Evolutionary conservation across 1,284 basidiomycete genomes (phyloP).

Genomic region (Melampsora larici-populina): DNA sequence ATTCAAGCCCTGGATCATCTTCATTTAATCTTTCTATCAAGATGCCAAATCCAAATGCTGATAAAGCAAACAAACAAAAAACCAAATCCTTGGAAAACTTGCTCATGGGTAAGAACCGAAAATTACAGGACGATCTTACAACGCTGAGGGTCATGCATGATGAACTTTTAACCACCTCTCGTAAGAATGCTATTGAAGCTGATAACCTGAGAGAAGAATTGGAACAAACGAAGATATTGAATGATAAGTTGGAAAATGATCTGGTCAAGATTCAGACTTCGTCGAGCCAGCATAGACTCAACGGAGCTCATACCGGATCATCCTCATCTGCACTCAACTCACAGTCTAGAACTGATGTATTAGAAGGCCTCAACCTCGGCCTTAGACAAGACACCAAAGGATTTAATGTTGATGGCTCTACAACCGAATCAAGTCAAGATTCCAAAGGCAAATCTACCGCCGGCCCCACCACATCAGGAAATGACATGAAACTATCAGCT

Average conservation of each 20-base stretch:
- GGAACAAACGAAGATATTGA: slow-evolving; percentile 71
- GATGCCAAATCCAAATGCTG: slow-evolving; percentile 78
- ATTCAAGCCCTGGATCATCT: slow-evolving; percentile 60
- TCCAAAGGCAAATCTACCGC: slow-evolving; percentile 26
- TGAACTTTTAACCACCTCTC: slow-evolving; percentile 70
- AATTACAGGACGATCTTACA: slow-evolving; percentile 88
- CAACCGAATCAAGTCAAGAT: slow-evolving; percentile 27
- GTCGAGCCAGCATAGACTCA: slow-evolving; percentile 54
- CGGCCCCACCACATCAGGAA: not conserved
- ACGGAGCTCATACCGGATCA: slow-evolving; percentile 22
- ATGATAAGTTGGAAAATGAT: slow-evolving; percentile 87
- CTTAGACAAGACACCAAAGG: slow-evolving; percentile 42
- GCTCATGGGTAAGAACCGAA: slow-evolving; percentile 87
- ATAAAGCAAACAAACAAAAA: slow-evolving; percentile 69
- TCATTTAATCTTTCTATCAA: slow-evolving; percentile 41
- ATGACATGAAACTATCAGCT: slow-evolving; percentile 51
- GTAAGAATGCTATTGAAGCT: slow-evolving; percentile 63
- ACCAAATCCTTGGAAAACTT: slow-evolving; percentile 83
- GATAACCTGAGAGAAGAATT: slow-evolving; percentile 65
- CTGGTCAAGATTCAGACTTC: slow-evolving; percentile 72
- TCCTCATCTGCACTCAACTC: slow-evolving; percentile 65
- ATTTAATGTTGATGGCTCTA: slow-evolving; percentile 2
- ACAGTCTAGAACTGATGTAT: slow-evolving; percentile 60
- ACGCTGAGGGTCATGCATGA: slow-evolving; percentile 77
- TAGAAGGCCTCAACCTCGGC: slow-evolving; percentile 50